Conservation (phyloP, 257 asterid genomes). For the Fraxinus anomala region DNA sequence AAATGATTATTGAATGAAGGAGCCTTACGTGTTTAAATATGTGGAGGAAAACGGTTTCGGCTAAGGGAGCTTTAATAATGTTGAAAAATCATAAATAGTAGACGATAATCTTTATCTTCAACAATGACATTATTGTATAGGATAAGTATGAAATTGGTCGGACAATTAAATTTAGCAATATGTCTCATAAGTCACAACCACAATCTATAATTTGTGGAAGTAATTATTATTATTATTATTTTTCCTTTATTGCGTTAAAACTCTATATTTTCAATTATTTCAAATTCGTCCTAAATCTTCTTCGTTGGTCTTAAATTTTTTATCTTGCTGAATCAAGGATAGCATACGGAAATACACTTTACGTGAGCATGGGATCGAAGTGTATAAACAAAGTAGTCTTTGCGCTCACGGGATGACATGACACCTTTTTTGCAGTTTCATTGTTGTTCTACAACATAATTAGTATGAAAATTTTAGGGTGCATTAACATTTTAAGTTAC, state of each 20-base stretch:
- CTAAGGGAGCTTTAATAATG: not conserved
- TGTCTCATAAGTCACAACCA: not conserved
- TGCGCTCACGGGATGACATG: not conserved
- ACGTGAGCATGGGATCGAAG: not conserved
- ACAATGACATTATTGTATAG: not conserved
- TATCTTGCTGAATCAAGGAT: not conserved
- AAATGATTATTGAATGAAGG: not conserved
- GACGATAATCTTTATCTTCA: not conserved
- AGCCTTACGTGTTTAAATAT: not conserved
- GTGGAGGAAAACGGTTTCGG: not conserved
- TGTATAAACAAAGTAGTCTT: not conserved
- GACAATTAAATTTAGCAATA: not conserved
- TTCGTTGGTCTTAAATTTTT: not conserved
- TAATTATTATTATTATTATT: not conserved
- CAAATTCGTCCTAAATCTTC: not conserved
- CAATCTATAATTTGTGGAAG: constrained; percentile 1
- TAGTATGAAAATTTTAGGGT: not conserved
- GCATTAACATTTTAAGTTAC: not conserved
- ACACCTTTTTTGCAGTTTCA: not conserved
- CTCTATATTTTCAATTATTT: not conserved
- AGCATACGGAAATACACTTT: not conserved
- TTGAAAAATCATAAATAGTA: too few species aligned
- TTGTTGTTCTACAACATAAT: not conserved
- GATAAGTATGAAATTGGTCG: not conserved
- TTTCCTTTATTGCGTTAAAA: not conserved